Evolutionary conservation across 176 grass and related monocot species (phyloP).

Genomic region (Thalia dealbata): DNA sequence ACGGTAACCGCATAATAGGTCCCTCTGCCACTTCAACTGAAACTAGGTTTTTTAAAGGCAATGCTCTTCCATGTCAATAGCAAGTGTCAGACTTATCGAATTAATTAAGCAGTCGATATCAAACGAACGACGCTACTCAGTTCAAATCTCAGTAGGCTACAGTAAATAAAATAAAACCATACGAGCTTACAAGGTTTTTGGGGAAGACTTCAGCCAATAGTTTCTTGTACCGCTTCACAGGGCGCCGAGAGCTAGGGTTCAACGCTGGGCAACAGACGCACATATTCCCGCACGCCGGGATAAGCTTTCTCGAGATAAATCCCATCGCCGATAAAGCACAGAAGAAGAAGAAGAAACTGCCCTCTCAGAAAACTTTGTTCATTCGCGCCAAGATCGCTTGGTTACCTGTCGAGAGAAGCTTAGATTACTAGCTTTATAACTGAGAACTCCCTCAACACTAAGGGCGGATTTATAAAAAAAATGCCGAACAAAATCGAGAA

Average conservation of each 20-base stretch:
- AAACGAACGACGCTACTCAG: conserved; percentile 1
- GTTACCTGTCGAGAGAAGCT: neutral
- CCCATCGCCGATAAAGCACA: conserved; percentile 37
- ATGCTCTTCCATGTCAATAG: neutral
- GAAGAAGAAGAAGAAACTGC: neutral
- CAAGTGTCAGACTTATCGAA: neutral
- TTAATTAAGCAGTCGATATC: neutral
- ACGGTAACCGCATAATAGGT: neutral
- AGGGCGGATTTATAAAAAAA: neutral
- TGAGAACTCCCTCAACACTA: neutral
- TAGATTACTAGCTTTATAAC: neutral
- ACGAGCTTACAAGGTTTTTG: conserved; percentile 52
- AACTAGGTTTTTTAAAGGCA: neutral
- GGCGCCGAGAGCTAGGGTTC: conserved; percentile 79
- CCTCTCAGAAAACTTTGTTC: neutral
- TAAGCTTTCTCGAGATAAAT: conserved; percentile 65
- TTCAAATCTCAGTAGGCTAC: neutral
- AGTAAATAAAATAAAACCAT: neutral
- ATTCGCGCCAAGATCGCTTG: neutral
- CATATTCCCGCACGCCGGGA: conserved; percentile 89
- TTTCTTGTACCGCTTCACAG: conserved; percentile 99
- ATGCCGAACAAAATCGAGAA: neutral
- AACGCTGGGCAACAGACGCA: conserved; percentile 94
- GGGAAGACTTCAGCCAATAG: conserved; percentile 93
- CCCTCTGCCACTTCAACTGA: neutral